Evolutionary conservation across 2,329 filamentous ascomycete species (phyloP), one percentile per base, ranked within the genome.

Genomic region (Colletotrichum sidae): DNA sequence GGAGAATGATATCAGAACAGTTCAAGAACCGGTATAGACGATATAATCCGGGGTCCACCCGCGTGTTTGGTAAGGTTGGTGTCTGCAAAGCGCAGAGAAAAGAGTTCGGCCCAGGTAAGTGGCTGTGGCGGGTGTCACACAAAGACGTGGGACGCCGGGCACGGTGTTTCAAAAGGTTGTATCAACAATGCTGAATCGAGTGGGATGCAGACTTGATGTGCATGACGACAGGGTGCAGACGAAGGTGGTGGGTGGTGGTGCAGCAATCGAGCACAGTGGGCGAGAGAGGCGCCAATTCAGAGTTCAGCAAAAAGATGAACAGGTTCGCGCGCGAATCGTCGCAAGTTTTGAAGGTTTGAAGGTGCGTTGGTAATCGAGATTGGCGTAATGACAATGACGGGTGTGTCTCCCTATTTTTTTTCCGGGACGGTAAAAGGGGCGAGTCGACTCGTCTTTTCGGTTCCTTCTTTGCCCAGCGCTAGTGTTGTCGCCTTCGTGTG

Each of bases 171-270:
- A 72, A 67, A 66, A 70, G 67, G 66, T 66, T 55, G 70, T 68
- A 67, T 72, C 69, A 70, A 71, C 69, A 72, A 72, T 72, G 70
- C 70, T 70, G 64, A 69, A 57, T 53, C 51, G 55, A 67, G 60
- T 60, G 65, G 60, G 56, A 63, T 51, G 56, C 63, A 67, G 61
- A 63, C 53, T 56, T 60, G 56, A 58, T 60, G 63, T 61, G 69
- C 70, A 71, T 70, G 66, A 67, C 61, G 50, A 60, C 57, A 67
- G 65, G 59, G 57, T 69, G 53, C 50, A 67, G 53, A 38, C 51
- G 37, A 57, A 25, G 58, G 60, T 51, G 53, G 35, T 39, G 54
- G 44, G 41, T 58, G 53, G 49, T 50, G 58, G 50, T 35, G 37
- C 39, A 12, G 53, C 49, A 63, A 38, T 55, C 47, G 51, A 62